Base-by-base conservation (phyloP, 768 basidiomycete genomes). In the Vararia minispora region DNA sequence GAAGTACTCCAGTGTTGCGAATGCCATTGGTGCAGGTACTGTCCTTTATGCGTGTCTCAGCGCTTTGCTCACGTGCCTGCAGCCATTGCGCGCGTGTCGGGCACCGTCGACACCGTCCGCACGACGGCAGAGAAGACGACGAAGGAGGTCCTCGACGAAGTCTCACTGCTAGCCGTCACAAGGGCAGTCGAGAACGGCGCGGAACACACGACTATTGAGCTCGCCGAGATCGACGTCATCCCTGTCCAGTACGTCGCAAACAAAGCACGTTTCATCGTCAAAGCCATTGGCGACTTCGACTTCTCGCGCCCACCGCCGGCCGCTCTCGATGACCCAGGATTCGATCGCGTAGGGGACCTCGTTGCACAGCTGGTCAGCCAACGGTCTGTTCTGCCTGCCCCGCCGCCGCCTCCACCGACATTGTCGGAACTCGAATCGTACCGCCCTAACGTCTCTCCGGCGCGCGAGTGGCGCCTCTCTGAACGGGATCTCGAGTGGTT, bases 11-110 rank as follows among this genome's bases (percentile, higher is more conserved):
- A 66, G 69, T 33, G 72, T 76, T 25, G 76, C 78, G 8, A 76
- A 79, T 39, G 76, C 77, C 6, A 69, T 77, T 2, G 76, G 76
- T 4, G 72, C 72, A 12, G 71, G 70, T 3, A 68, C 61, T 48
- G 39, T 33, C 28, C 34, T 12, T n/a, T 14, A 28, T 18, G 16
- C 16, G 10, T 23, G 32, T 28, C 12, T 18, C 12, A 12, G 18
- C 11, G 6, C 12, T 24, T 7, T 10, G 4, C 21, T 37, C 11
- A 40, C 33, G 18, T 13, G n/a, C 31, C 16, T 22, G 25, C 26
- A 45, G 55, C 50, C 24, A 50, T 60, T 17, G 46, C 51, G 26
- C 66, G 56, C 24, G 61, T 71, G 39, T 65, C 69, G 1, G 64
- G 65, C 4, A 61, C 58, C 31, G 50, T 71, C 11, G 69, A 71